Percentiles rank a stretch among this genome's conserved stretches.
Conservation (phyloP, 129 eudicot species). For the Mikania micrantha region DNA sequence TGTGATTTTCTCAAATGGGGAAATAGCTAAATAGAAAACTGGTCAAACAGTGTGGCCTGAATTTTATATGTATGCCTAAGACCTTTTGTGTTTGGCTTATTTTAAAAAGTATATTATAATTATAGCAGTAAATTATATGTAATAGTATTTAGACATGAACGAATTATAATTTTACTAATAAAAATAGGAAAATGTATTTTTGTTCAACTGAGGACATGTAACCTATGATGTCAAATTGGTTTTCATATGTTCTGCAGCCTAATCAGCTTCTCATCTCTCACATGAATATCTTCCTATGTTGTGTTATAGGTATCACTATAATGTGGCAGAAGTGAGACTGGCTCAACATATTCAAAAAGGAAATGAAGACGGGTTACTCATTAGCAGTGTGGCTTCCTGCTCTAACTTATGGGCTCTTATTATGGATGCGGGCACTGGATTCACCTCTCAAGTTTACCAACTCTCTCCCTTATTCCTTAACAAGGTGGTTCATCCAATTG, state of each 20-base stretch:
- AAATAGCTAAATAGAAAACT: neutral
- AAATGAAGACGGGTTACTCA: constrained; percentile 66
- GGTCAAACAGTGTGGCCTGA: neutral
- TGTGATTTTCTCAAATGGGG: neutral
- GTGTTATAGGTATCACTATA: constrained; percentile 71
- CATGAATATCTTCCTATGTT: neutral
- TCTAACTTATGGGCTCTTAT: constrained; percentile 77
- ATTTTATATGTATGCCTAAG: neutral
- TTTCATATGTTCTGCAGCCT: neutral
- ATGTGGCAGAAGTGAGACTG: constrained; percentile 70
- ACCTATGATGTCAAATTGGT: neutral
- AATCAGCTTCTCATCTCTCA: neutral
- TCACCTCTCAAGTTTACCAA: constrained; percentile 65
- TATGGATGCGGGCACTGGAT: constrained; percentile 91
- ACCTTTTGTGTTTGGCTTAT: neutral
- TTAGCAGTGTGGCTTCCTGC: constrained; percentile 78
- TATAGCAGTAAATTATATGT: neutral
- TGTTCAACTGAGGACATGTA: neutral
- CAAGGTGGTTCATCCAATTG: constrained; percentile 40
- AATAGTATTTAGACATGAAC: neutral
- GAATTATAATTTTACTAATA: neutral
- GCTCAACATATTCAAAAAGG: constrained; percentile 77
- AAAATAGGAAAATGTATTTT: neutral
- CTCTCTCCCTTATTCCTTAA: constrained; percentile 59
- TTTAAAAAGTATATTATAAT: neutral